These are phyloP conservation scores for Melocanna baccifera DNA, from an alignment of 176 grass and related monocot species.

Conservation along the genomic window DNA sequence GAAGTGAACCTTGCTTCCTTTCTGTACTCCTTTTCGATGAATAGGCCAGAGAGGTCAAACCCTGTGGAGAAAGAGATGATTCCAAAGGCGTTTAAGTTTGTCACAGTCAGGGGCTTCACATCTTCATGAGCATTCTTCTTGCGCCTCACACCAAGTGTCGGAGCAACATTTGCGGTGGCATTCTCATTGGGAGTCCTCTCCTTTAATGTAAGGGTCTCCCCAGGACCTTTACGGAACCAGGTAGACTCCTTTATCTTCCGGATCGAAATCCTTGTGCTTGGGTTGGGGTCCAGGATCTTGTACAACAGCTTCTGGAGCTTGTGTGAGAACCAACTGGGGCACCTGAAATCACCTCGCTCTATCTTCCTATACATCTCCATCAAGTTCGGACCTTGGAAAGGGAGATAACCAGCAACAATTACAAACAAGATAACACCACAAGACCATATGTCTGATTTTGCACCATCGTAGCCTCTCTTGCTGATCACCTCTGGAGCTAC, in stretches of 20 bases:
- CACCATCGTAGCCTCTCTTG: slow-evolving; percentile 72
- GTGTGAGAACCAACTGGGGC: slow-evolving; percentile 61
- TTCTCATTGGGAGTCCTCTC: slow-evolving; percentile 26
- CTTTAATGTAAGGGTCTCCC: slow-evolving; percentile 23
- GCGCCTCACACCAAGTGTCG: slow-evolving; percentile 2
- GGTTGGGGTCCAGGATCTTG: slow-evolving; percentile 80
- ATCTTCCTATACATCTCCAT: slow-evolving; percentile 83
- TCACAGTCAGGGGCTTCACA: slow-evolving; percentile 31
- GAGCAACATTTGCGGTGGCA: not conserved
- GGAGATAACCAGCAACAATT: slow-evolving; percentile 66
- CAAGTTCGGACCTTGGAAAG: slow-evolving; percentile 69
- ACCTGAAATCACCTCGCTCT: slow-evolving; percentile 62
- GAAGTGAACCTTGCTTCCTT: slow-evolving; percentile 75
- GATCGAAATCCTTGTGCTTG: slow-evolving; percentile 59
- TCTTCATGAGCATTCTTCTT: slow-evolving; percentile 29
- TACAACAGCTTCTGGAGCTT: slow-evolving; percentile 57
- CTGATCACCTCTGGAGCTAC: slow-evolving; percentile 85
- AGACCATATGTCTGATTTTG: slow-evolving; percentile 83
- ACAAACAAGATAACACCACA: slow-evolving; percentile 85
- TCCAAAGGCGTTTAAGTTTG: slow-evolving; percentile 76
- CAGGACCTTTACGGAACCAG: slow-evolving; percentile 73
- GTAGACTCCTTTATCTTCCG: slow-evolving; percentile 68
- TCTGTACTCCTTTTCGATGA: slow-evolving; percentile 43
- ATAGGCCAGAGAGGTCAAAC: slow-evolving; percentile 69
- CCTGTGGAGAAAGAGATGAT: slow-evolving; percentile 74